phyloP scores from a whole-genome alignment of 306 rosid genomes.

The Inga laurina region DNA sequence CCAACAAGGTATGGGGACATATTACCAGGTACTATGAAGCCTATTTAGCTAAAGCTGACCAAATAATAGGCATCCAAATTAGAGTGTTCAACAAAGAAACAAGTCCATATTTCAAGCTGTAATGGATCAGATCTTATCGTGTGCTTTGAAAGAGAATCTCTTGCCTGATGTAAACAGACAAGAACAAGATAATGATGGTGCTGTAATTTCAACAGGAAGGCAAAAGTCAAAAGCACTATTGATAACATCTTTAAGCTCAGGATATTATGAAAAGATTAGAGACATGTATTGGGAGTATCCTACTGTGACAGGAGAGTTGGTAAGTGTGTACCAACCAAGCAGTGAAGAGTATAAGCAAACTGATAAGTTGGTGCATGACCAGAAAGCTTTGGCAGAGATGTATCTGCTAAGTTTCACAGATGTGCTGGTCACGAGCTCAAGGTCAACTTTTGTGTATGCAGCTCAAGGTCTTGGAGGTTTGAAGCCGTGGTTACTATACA shows the following conservation, averaged over 20 bases:
- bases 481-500: constrained; percentile 73
- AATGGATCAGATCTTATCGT: constrained; percentile 35
- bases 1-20: too few species aligned
- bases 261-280: constrained; percentile 59
- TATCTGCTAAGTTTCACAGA: constrained; percentile 66
- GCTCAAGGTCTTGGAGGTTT: constrained; percentile 77
- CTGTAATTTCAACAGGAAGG: constrained; percentile 13
- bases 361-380: constrained; percentile 61
- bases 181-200: constrained; percentile 14
- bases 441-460: constrained; percentile 81
- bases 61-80: too few species aligned
- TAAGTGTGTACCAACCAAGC: constrained; percentile 68
- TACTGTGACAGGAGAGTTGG: constrained; percentile 57
- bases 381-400: constrained; percentile 76
- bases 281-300: constrained; percentile 72
- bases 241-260: constrained; percentile 64
- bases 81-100: too few species aligned
- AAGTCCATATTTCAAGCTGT: too few species aligned
- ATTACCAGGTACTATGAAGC: too few species aligned
- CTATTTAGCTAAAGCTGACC: too few species aligned
- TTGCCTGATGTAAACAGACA: constrained; percentile 51
- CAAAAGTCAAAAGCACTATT: constrained; percentile 56
- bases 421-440: constrained; percentile 62
- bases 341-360: constrained; percentile 72
- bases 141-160: constrained; percentile 52